Percentiles rank a stretch among this genome's conserved stretches.
Evolutionary conservation across 2,329 filamentous ascomycete species (phyloP).

Genomic region (Arthroderma uncinatum): DNA sequence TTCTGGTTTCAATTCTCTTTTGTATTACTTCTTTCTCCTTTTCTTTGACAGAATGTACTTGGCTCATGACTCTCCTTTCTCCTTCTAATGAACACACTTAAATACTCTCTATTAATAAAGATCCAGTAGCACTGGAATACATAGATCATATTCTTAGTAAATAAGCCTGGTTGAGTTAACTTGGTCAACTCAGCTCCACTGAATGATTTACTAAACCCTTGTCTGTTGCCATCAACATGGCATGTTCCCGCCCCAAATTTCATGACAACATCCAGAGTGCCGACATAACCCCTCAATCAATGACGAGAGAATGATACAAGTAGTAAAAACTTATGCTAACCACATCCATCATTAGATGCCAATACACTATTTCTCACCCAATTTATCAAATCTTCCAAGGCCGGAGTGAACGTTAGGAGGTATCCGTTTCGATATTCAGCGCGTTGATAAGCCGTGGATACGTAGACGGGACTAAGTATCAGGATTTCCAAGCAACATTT

Average conservation of each 20-base stretch:
- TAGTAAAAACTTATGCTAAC: neutral
- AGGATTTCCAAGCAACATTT: neutral
- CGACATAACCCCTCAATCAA: no score
- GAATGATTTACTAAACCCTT: no score
- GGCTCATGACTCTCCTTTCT: neutral
- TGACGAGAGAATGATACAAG: no score
- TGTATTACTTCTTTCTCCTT: neutral
- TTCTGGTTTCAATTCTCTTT: neutral
- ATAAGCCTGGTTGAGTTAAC: no score
- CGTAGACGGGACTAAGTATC: neutral
- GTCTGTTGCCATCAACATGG: no score
- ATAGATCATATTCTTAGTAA: no score
- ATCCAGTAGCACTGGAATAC: no score
- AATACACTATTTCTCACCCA: neutral
- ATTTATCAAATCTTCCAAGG: neutral
- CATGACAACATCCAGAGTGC: no score
- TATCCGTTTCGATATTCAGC: neutral
- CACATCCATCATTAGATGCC: neutral
- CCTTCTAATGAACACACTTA: neutral
- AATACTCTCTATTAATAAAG: neutral
- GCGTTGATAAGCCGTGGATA: neutral
- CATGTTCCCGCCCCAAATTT: no score
- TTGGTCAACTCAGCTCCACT: no score
- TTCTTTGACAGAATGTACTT: constrained; percentile 3
- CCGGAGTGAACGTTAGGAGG: neutral